These are phyloP conservation scores for Neostapfia colusana DNA, from an alignment of 176 grass and related monocot genomes.

Conservation along the genomic window DNA sequence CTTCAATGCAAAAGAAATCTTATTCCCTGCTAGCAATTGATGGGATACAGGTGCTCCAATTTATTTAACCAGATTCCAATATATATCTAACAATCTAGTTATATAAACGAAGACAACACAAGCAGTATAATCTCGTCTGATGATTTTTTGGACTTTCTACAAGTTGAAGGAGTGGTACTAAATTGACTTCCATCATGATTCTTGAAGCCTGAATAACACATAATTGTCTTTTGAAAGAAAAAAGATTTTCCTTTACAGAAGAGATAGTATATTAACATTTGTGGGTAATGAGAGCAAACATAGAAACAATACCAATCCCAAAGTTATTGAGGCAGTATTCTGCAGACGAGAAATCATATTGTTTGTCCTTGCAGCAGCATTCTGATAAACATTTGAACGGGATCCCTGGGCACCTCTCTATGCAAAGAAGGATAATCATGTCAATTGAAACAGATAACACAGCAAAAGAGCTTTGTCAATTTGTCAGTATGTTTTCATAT, in stretches of 20 bases:
- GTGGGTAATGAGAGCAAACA: not conserved
- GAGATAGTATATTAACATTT: constrained; percentile 2
- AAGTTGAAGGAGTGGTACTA: not conserved
- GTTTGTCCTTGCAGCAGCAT: constrained; percentile 3
- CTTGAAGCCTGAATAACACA: constrained; percentile 17
- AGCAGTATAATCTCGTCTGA: constrained; percentile 7
- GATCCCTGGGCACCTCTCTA: constrained; percentile 45
- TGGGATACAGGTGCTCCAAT: not conserved
- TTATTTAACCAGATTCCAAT: constrained; percentile 5
- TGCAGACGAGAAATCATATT: constrained; percentile 25
- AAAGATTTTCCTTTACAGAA: constrained; percentile 26
- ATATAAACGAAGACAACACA: constrained; percentile 19
- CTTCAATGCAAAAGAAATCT: not conserved
- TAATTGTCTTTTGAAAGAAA: constrained; percentile 15
- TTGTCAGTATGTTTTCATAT: constrained; percentile 7
- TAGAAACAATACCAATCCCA: constrained; percentile 41
- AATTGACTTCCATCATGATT: constrained; percentile 11
- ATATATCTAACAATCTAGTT: constrained; percentile 17
- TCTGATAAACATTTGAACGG: constrained; percentile 29
- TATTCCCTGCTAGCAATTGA: not conserved
- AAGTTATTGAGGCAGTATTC: constrained; percentile 8
- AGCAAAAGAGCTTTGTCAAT: constrained; percentile 1
- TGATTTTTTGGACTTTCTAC: not conserved
- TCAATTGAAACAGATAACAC: constrained; percentile 28
- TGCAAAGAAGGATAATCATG: constrained; percentile 14